Conservation (phyloP, 495 filamentous ascomycete genomes). For the Letharia lupina region DNA sequence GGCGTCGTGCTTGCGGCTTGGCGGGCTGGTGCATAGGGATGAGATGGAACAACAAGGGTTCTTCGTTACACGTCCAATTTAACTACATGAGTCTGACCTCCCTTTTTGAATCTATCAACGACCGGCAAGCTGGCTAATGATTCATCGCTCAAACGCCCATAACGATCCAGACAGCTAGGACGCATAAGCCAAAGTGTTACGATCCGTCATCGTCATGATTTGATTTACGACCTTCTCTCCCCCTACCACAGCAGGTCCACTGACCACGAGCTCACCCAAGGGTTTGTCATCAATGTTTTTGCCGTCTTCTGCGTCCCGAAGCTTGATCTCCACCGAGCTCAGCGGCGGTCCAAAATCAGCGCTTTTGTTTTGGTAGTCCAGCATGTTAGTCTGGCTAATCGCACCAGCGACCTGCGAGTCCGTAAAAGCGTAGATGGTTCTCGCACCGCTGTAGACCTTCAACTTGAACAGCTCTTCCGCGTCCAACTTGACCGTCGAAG, state of each 20-base stretch:
- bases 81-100: neutral
- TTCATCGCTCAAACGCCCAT: neutral
- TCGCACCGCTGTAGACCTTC: constrained; percentile 67
- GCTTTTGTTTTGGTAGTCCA: constrained; percentile 58
- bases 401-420: constrained; percentile 77
- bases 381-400: constrained; percentile 71
- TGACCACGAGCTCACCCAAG: constrained; percentile 59
- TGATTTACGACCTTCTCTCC: constrained; percentile 52
- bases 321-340: constrained; percentile 66
- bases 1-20: too few relatives aligned
- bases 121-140: neutral
- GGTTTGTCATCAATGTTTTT: constrained; percentile 48
- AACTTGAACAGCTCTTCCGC: constrained; percentile 67
- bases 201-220: constrained; percentile 44
- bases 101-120: neutral
- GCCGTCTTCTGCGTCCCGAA: constrained; percentile 50
- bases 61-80: neutral
- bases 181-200: constrained; percentile 45
- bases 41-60: neutral
- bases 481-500: constrained; percentile 46
- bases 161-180: neutral
- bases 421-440: constrained; percentile 78
- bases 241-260: constrained; percentile 59
- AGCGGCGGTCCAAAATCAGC: constrained; percentile 79
- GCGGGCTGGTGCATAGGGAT: too few relatives aligned